Evolutionary conservation across 495 filamentous ascomycete species (phyloP).

Genomic region (Aspergillus taichungensis): DNA sequence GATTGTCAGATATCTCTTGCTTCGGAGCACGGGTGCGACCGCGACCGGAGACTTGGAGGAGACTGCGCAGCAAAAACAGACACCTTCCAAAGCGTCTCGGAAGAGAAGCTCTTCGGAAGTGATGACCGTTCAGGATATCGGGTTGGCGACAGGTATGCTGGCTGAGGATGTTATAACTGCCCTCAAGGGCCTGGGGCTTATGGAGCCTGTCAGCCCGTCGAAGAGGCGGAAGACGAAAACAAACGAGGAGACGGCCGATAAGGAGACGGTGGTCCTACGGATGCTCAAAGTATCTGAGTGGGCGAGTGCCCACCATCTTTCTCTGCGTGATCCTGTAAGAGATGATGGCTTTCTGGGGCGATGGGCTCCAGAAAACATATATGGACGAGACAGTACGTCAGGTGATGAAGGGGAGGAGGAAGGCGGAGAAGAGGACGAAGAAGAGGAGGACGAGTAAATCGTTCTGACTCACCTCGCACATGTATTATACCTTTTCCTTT

Average conservation of each 20-base stretch:
- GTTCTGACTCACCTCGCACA: no score
- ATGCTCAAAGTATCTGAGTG: constrained; percentile 41
- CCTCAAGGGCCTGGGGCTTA: constrained; percentile 66
- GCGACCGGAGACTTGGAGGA: constrained; percentile 16
- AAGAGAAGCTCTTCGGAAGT: constrained; percentile 27
- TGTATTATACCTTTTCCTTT: no score
- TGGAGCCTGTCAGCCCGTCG: constrained; percentile 47
- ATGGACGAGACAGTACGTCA: constrained; percentile 3
- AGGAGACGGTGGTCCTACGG: constrained; percentile 30
- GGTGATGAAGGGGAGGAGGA: constrained; percentile 9
- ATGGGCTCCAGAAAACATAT: constrained; percentile 13
- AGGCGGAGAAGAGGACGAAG: neutral
- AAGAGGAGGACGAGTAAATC: constrained; percentile 2
- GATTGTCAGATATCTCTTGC: constrained; percentile 53
- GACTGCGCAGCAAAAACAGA: constrained; percentile 19
- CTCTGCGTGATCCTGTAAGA: constrained; percentile 38
- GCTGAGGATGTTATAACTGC: constrained; percentile 75
- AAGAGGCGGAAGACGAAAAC: constrained; percentile 30
- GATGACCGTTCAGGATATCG: constrained; percentile 48
- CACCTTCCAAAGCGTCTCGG: constrained; percentile 21
- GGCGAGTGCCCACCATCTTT: constrained; percentile 28
- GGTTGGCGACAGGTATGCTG: constrained; percentile 64
- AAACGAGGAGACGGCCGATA: constrained; percentile 17
- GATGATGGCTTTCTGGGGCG: constrained; percentile 39
- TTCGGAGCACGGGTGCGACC: constrained; percentile 24